Base-by-base conservation (phyloP, 2,329 filamentous ascomycete species). In the Leptographium lundbergii region DNA sequence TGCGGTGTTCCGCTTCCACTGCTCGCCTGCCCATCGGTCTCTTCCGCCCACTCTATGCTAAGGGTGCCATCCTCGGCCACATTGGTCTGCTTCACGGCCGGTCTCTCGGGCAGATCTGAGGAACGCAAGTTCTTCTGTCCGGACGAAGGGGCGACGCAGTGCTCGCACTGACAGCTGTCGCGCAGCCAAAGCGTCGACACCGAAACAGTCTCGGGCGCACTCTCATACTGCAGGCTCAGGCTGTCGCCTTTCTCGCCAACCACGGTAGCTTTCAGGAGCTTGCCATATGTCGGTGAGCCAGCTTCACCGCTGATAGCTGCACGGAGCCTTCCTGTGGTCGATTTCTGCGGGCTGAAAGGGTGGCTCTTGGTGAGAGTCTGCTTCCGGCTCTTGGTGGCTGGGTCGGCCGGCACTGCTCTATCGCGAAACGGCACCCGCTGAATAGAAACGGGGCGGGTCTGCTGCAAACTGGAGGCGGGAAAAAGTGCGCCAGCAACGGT, bases 61-160 rank as follows among this genome's bases (percentile, higher is more conserved):
- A 63, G 58, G 19, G 47, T 39, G 22, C 39, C 56, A 34, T 60
- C 62, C 24, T 48, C 54, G 27, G 34, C 50, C 13, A 59, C 45
- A n/a, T 14, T n/a, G 1, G 27, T 56, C 3, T 34, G 11, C 17
- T 55, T 19, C 2, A 63, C 56, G 5, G 2, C n/a, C 13, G 64
- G 65, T 3, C 5, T 22, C 11, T 29, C 34, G 0, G 84, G 81
- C 50, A 90, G 84, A 57, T 89, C 84, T 24, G 76, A 75, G 1
- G 84, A 85, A 58, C 80, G 78, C 69, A 88, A 88, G 45, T 75
- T 73, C 70, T 86, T 86, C 67, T 87, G 83, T 50, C 75, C 77
- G 19, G 81, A 83, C 50, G 79, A 77, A 4, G 77, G 73, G 66
- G 86, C 78, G 36, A 83, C 73, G 66, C 83, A 86, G 52, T 62